A percentile compares a stretch with the other conserved stretches of the same genome.
Conservation (phyloP, 2,329 filamentous ascomycete genomes). For the Amesomyces nigricolor region DNA sequence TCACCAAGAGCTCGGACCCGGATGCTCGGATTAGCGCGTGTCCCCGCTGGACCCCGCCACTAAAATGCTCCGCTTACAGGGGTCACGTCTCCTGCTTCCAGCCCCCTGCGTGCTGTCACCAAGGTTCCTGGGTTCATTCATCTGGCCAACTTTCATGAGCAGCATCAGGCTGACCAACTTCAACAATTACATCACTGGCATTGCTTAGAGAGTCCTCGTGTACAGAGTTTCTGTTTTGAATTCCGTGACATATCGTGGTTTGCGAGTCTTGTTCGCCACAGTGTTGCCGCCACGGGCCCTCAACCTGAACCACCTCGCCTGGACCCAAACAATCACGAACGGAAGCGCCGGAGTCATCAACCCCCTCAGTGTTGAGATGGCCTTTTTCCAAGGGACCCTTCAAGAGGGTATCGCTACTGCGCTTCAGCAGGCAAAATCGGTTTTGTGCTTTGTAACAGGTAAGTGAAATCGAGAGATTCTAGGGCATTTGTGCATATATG, state of each 20-base stretch:
- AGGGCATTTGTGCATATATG: too few relatives aligned
- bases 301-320: too few relatives aligned
- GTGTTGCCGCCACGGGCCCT: too few relatives aligned
- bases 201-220: too few relatives aligned
- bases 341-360: not conserved
- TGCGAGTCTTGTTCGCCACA: too few relatives aligned
- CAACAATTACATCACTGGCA: too few relatives aligned
- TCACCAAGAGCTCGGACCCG: constrained; percentile 1
- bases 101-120: not conserved
- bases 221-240: too few relatives aligned
- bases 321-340: not conserved
- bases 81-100: not conserved
- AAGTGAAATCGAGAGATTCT: constrained; percentile 23
- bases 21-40: not conserved
- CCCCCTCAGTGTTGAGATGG: constrained; percentile 43
- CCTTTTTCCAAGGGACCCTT: constrained; percentile 71
- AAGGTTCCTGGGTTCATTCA: not conserved
- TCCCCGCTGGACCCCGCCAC: constrained; percentile 2
- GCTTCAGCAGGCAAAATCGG: constrained; percentile 67
- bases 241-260: too few relatives aligned
- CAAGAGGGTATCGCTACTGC: constrained; percentile 76
- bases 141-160: constrained; percentile 5
- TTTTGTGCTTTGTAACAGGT: constrained; percentile 83
- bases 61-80: constrained; percentile 1
- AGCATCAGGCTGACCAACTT: not conserved